Base-by-base conservation (phyloP, 2,329 filamentous ascomycete species). In the Arthrinium phaeospermum region DNA sequence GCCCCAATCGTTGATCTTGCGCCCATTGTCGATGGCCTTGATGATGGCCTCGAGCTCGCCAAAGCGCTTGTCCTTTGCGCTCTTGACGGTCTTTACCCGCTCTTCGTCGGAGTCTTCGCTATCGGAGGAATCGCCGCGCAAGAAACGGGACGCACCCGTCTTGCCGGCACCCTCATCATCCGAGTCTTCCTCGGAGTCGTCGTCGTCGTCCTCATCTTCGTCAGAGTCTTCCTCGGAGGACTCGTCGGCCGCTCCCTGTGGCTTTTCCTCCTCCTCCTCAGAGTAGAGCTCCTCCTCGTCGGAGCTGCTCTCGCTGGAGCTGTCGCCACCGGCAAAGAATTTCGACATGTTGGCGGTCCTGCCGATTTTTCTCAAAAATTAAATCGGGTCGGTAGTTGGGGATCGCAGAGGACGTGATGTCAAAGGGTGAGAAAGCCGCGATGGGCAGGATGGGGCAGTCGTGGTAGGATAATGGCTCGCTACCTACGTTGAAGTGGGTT, bases 1-100 rank as follows among this genome's bases (percentile, higher is more conserved):
- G 77, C 93, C 93, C 96, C 96, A 99, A 85, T 99, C 96, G 81
- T 94, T 95, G 81, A 98, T 99, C 89, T 97, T 98, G 84, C 96
- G 89, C 74, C 94, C 95, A 86, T 99, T 99, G 82, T 98, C 95
- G 80, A 99, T 98, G 80, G 93, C 86, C 83, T 93, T 93, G 80
- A 98, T 93, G 61, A 92, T 97, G 73, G 91, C 90, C 83, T 99
- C 96, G 74, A 99, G 89, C 84, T 98, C 97, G 81, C 98, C 96
- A 77, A 94, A 89, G 75, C 96, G 91, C 90, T 99, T 99, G 87
- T 98, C 95, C 86, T 98, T 98, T 80, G 96, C 95, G 84, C 95
- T 98, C 90, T 97, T 98, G 80, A 98, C 93, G 79, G 96, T 91
- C 79, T 92, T 94, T 76, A 92, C 91, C 76, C 91, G 90, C 76